phyloP scores from a whole-genome alignment of 805 yeast genomes.

The Maudiozyma bulderi region DNA sequence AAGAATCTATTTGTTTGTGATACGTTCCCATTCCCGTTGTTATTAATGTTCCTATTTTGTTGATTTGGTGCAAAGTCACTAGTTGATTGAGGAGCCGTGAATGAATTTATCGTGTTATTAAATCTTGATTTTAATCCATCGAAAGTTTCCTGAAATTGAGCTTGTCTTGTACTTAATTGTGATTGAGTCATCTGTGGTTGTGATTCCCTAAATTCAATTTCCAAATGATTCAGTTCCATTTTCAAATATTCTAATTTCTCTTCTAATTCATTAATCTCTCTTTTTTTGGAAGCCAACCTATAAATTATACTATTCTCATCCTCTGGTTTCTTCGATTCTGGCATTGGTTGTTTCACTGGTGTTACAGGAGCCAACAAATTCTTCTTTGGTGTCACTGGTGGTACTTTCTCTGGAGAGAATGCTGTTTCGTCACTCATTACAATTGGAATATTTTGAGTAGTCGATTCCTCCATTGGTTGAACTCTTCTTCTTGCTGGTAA shows the following conservation, averaged over 20 bases:
- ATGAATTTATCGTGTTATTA: background rate
- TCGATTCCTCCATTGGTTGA: no score
- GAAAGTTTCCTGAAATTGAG: background rate
- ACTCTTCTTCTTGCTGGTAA: background rate
- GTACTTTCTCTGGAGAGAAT: background rate
- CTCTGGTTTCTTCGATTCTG: background rate
- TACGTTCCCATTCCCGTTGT: background rate
- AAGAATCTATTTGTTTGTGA: slow-evolving; percentile 7
- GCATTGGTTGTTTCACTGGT: background rate
- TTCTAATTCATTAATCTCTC: slow-evolving; percentile 41
- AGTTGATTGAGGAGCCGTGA: background rate
- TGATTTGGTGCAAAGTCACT: background rate
- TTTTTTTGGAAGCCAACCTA: slow-evolving; percentile 42
- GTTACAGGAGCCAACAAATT: background rate
- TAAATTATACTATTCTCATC: slow-evolving; percentile 23
- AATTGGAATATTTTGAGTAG: no score
- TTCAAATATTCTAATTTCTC: slow-evolving; percentile 32
- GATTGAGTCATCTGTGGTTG: slow-evolving; percentile 1
- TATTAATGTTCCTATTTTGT: background rate
- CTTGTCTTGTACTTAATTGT: background rate
- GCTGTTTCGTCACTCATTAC: no score
- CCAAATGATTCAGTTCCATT: slow-evolving; percentile 31
- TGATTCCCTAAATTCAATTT: slow-evolving; percentile 22
- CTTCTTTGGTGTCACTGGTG: slow-evolving; percentile 4
- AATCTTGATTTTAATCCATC: background rate